Conservation (phyloP, 768 basidiomycete genomes). For the Boletus rufocinnamomeus region DNA sequence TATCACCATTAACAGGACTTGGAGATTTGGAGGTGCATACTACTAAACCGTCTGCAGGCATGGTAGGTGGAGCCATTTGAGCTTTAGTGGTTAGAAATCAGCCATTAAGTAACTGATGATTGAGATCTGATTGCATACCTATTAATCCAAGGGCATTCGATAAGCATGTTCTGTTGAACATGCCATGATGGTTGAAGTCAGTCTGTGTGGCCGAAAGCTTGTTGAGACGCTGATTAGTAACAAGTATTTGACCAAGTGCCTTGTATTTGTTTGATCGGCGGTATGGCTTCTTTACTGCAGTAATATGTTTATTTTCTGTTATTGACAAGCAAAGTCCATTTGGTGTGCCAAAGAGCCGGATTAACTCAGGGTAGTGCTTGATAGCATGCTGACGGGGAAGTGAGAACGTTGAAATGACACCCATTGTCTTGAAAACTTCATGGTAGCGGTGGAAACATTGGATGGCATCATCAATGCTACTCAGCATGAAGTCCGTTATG, state of each 20-base stretch:
- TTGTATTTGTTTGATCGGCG: conserved; percentile 14
- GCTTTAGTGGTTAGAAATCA: not conserved
- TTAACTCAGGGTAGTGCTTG: conserved; percentile 31
- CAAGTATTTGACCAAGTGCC: not conserved
- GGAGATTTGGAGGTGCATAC: too few species aligned
- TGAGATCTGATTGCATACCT: too few species aligned
- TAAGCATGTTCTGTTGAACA: too few species aligned
- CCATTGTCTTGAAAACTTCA: conserved; percentile 16
- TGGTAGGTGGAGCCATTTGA: not conserved
- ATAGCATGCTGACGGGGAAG: conserved; percentile 34
- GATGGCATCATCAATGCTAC: not conserved
- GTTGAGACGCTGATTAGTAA: too few species aligned
- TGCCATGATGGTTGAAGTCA: too few species aligned
- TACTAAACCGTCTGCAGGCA: too few species aligned
- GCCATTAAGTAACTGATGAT: too few species aligned
- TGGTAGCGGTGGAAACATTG: conserved; percentile 26
- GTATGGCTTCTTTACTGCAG: conserved; percentile 40
- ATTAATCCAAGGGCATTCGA: too few species aligned
- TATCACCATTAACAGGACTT: too few species aligned
- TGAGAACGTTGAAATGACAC: too few species aligned
- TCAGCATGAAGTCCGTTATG: not conserved
- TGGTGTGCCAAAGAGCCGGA: conserved; percentile 33
- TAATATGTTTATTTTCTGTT: conserved; percentile 39
- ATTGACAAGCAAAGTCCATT: conserved; percentile 41
- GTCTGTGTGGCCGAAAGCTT: too few species aligned